Base-by-base conservation (phyloP, 352 stramenopile genomes). In the Pythium pyrilobum region DNA sequence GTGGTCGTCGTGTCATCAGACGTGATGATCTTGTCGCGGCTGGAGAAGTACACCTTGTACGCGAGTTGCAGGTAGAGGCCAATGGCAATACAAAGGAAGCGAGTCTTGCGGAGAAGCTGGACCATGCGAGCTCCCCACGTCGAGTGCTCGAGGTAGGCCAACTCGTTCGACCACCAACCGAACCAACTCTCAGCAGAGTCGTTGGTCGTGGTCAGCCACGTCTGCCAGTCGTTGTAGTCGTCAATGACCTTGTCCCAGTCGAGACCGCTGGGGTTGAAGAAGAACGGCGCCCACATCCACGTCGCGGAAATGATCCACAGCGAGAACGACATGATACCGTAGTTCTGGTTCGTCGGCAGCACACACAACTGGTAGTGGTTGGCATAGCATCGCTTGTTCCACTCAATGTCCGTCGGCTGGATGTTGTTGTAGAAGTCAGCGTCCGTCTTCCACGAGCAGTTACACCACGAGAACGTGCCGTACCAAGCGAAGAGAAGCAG, bases 241-340 rank as follows among this genome's bases (percentile, higher is more conserved):
- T 90, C 77, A 25, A 89, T 87, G 31, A 98, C 86, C 67, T 98
- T 96, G 69, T 97, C 91, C 95, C 96, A 99, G 57, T 99, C 96
- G 52, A 99, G 88, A 28, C 94, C 97, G 32, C 97, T 94, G 21
- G 96, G 96, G 66, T 99, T 99, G 68, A 99, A 95, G 65, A 95
- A 82, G 70, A 95, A 92, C 32, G 84, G 84, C 6, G 76, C 78
- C 81, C 81, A 92, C 67, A 92, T 78, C 81, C 81, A 95, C 20
- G 81, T 92, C 18, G 71, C 78, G 72, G 89, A 93, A 47, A 97
- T 97, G 33, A 99, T 88, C 65, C 81, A 92, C 40, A 99, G 67
- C 25, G 95, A 98, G 81, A 97, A 99, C 34, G 96, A 98, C 68
- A 98, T 92, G 36, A 97, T 96, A 59, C 95, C 89, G 70, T 99